phyloP scores from a whole-genome alignment of 352 stramenopile genomes.

The Globisporangium ultimum region DNA sequence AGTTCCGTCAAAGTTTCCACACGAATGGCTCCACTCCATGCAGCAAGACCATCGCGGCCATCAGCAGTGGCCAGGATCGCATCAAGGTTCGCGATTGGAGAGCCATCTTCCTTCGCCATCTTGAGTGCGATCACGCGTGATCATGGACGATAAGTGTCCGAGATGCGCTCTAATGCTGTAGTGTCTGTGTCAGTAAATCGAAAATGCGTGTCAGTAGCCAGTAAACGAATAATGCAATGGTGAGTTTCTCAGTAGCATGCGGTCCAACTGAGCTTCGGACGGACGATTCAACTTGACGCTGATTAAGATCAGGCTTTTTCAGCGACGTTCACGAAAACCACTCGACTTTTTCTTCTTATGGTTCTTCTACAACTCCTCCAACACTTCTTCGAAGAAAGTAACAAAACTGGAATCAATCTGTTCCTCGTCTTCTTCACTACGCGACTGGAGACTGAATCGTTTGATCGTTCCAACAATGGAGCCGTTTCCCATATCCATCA shows the following conservation, averaged over 20 bases:
- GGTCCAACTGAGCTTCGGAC: too few relatives aligned
- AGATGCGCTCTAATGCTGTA: not conserved
- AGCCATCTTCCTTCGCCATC: slow-evolving; percentile 58
- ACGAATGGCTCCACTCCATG: slow-evolving; percentile 54
- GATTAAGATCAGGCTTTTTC: not conserved
- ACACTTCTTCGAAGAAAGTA: slow-evolving; percentile 73
- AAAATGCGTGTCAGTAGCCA: slow-evolving; percentile 5
- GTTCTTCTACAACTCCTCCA: slow-evolving; percentile 58
- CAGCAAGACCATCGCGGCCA: slow-evolving; percentile 48
- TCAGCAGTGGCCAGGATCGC: slow-evolving; percentile 50
- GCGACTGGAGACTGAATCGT: slow-evolving; percentile 58
- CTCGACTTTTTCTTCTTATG: slow-evolving; percentile 3
- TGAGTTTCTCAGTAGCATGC: too few relatives aligned
- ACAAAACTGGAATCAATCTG: slow-evolving; percentile 86
- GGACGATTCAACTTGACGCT: too few relatives aligned
- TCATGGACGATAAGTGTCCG: not conserved
- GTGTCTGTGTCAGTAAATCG: not conserved
- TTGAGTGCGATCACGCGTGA: slow-evolving; percentile 37
- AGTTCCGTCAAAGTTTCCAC: slow-evolving; percentile 72
- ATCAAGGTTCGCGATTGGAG: slow-evolving; percentile 77
- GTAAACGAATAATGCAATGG: not conserved
- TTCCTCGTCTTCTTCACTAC: slow-evolving; percentile 59
- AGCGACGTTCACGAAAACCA: slow-evolving; percentile 3
- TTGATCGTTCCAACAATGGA: slow-evolving; percentile 65
- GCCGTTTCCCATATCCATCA: slow-evolving; percentile 56